A percentile compares a stretch with the other conserved stretches of the same genome.
Conservation (phyloP, 2,329 filamentous ascomycete species). For the Pseudocercospora fuligena region DNA sequence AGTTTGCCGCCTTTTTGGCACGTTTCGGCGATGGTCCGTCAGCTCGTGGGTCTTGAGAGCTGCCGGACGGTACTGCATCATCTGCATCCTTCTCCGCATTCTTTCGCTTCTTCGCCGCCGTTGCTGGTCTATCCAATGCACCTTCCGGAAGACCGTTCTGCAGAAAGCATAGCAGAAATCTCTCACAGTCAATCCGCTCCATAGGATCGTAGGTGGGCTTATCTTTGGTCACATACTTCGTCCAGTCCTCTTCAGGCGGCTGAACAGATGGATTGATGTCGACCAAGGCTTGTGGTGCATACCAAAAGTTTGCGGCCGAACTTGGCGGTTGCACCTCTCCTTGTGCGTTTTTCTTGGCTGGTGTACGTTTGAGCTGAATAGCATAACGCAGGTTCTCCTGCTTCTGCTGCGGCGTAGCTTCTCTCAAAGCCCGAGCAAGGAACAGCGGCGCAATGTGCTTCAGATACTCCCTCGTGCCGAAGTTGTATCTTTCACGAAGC, state of each 20-base stretch:
- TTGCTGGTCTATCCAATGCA: slow-evolving; percentile 15
- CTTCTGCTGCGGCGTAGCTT: slow-evolving; percentile 21
- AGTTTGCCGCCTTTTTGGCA: not conserved
- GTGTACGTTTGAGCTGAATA: slow-evolving; percentile 40
- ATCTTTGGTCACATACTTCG: slow-evolving; percentile 39
- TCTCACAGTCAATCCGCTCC: slow-evolving; percentile 42
- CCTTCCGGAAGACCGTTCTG: slow-evolving; percentile 36
- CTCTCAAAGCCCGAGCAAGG: slow-evolving; percentile 37
- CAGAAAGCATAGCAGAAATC: slow-evolving; percentile 41
- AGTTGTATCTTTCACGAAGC: slow-evolving; percentile 45
- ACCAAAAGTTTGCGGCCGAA: slow-evolving; percentile 42
- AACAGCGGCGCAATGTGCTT: slow-evolving; percentile 46
- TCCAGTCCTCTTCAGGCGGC: slow-evolving; percentile 36
- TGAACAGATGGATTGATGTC: slow-evolving; percentile 30
- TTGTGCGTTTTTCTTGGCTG: slow-evolving; percentile 32
- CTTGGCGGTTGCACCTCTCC: slow-evolving; percentile 27
- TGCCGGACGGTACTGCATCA: slow-evolving; percentile 11
- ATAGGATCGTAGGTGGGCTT: slow-evolving; percentile 41
- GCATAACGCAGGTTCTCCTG: slow-evolving; percentile 34
- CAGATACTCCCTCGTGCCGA: slow-evolving; percentile 45
- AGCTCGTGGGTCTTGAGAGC: not conserved
- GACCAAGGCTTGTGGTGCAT: slow-evolving; percentile 42
- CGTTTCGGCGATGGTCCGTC: not conserved
- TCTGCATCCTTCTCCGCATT: slow-evolving; percentile 55
- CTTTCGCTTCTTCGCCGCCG: slow-evolving; percentile 11